Base-by-base conservation (phyloP, 176 grass and related monocot species). In the Avena atlantica region DNA sequence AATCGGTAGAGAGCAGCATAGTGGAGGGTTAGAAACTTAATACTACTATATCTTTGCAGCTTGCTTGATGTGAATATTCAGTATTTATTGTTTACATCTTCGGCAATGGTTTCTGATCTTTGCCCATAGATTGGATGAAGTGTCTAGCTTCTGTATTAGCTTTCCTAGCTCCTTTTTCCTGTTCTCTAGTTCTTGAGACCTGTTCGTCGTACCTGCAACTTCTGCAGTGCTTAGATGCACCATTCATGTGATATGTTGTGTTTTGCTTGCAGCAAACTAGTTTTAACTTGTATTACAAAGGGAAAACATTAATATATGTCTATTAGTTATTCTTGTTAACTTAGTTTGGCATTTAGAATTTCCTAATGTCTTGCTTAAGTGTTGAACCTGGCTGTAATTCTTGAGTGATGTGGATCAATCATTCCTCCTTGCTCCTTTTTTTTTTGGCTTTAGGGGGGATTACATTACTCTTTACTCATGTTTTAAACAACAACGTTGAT, bases 171-270 rank as follows among this genome's bases (percentile, higher is more conserved):
- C 9, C 9, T 23, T 23, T 29, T 76, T 20, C 1, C 1, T 45
- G 48, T 19, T 40, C 45, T 87, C 14, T 2, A 65, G 31, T 29
- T 69, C 2, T 37, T 15, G 0, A 12, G 55, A 86, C 74, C 74
- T 82, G 47, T 88, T 80, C 8, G 21, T 81, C 70, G 27, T 64
- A 25, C 48, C 61, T 15, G 27, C 80, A 53, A 21, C 16, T 52
- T 53, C 25, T 31, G 9, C 3, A 14, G 45, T 53, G 63, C 45
- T 68, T 68, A 53, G 47, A 15, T 14, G 47, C 0, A 0, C 16
- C 47, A 31, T 52, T 37, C 6, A 1, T 52, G 62, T 17, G 24
- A 34, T 10, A 21, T 15, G 63, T 21, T 67, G 6, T 8, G 7
- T 5, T 36, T 31, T n/a, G 14, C 16, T 31, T n/a, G 14, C 16